Evolutionary conservation across 1,284 basidiomycete species (phyloP), one percentile per base, ranked within the genome.

Genomic region (Exobasidium rhododendri): DNA sequence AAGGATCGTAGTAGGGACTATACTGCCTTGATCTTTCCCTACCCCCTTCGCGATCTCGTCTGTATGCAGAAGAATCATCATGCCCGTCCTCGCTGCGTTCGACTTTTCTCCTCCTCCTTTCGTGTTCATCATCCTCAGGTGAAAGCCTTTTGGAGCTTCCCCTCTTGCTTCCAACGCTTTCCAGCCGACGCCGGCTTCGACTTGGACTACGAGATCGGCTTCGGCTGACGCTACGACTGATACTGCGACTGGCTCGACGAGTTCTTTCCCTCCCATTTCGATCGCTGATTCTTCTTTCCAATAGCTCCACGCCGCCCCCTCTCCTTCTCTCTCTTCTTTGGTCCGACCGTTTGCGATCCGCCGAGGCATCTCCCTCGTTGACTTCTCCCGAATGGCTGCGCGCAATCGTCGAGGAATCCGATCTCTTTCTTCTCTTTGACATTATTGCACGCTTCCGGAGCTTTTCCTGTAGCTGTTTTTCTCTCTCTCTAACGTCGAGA

Each of bases 401-500:
- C 28, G 47, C 5, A 50, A 24, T 17, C 20, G 26, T 26, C 2
- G 70, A 45, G 24, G 43, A 45, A 20, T 24, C 20, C 1, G 49
- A 17, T 22, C 49, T 46, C 17, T 40, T 40, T 17, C 35, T 40
- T 7, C 35, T 24, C 28, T 56, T 45, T 5, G 57, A 60, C 45
- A 31, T 47, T 31, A 52, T 52, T 14, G 57, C 57, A 28, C 57
- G 57, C 28, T 35, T 74, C 13, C 77, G 66, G 20, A 78, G 66
- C 59, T 78, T 70, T 45, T 78, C 75, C 26, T 73, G 71, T 5
- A 79, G 65, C 57, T 76, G 70, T 43, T 66, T 66, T 55, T 79
- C 77, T 22, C 76, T 59, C 6, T 71, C 70, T 0, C 62, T 65
- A 2, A 63, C 44, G 7, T 73, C n/a, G n/a, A n/a, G n/a, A n/a